Percentiles rank a stretch among this genome's conserved stretches.
Evolutionary conservation across 257 asterid genomes (phyloP).

Genomic region (Nicotiana paniculata): DNA sequence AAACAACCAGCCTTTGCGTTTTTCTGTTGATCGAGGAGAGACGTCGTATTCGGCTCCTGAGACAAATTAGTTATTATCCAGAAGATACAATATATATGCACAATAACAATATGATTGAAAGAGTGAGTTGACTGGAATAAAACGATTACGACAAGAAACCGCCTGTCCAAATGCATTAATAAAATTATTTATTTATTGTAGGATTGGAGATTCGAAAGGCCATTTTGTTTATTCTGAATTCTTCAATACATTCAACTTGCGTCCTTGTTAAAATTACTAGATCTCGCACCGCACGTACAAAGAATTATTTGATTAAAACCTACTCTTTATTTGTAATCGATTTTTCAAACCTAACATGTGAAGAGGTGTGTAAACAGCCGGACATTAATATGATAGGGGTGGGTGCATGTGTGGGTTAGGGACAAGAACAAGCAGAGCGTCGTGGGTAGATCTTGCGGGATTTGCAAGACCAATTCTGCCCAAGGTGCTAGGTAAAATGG

Average conservation of each 20-base stretch:
- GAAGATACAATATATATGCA: not conserved
- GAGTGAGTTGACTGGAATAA: not conserved
- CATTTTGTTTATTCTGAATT: not conserved
- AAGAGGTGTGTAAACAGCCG: not conserved
- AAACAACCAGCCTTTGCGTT: not conserved
- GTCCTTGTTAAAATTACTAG: not conserved
- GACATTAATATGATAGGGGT: not conserved
- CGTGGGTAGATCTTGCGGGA: not conserved
- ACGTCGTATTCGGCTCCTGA: not conserved
- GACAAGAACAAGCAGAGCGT: not conserved
- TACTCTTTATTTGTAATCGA: not conserved
- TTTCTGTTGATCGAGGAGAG: not conserved
- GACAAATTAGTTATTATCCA: not conserved
- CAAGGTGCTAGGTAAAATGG: not conserved
- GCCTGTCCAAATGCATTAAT: not conserved
- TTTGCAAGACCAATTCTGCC: not conserved
- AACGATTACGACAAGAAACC: not conserved
- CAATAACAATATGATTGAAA: not conserved
- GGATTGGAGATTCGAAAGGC: not conserved
- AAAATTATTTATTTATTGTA: not conserved
- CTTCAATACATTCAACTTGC: not conserved
- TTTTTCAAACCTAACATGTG: conserved; percentile 2
- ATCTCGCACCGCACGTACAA: not conserved
- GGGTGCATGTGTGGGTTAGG: not conserved
- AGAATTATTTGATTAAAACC: not conserved